Evolutionary conservation across 345 rosid genomes (phyloP).

Genomic region (Sonneratia caseolaris): DNA sequence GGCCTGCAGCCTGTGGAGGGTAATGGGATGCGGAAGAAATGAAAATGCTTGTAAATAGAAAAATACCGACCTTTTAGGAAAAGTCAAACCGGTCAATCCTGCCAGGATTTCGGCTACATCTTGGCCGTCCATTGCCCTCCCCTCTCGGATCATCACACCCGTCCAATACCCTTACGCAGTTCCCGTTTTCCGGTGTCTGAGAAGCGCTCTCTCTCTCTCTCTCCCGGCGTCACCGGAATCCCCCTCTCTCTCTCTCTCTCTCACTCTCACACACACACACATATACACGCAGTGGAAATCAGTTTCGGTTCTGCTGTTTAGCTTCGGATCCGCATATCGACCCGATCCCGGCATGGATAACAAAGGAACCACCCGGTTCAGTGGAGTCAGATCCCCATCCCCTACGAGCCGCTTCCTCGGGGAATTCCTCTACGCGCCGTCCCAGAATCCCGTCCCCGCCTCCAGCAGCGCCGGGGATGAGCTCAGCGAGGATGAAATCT

Average conservation of each 20-base stretch:
- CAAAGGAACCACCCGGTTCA: conserved; percentile 3
- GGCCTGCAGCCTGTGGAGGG: no score
- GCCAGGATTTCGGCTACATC: neutral
- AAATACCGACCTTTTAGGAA: no score
- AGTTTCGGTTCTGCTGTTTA: neutral
- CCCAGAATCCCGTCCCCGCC: conserved; percentile 18
- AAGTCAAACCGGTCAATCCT: neutral
- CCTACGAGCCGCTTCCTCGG: conserved; percentile 29
- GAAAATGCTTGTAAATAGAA: no score
- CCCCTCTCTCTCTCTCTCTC: conserved; percentile 5
- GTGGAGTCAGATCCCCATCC: conserved; percentile 16
- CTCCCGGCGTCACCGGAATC: neutral
- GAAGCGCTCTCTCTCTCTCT: neutral
- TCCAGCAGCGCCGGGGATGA: conserved; percentile 32
- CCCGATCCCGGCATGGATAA: conserved; percentile 9
- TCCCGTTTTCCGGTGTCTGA: neutral
- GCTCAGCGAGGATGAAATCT: conserved; percentile 63
- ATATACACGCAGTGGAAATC: neutral
- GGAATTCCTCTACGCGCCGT: conserved; percentile 14
- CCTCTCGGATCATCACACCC: neutral
- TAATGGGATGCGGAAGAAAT: no score
- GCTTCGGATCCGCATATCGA: conserved; percentile 12
- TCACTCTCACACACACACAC: no score
- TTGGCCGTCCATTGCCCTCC: neutral
- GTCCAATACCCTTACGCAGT: neutral